phyloP scores from a whole-genome alignment of 768 basidiomycete species.

The Macrocybe gigantea region DNA sequence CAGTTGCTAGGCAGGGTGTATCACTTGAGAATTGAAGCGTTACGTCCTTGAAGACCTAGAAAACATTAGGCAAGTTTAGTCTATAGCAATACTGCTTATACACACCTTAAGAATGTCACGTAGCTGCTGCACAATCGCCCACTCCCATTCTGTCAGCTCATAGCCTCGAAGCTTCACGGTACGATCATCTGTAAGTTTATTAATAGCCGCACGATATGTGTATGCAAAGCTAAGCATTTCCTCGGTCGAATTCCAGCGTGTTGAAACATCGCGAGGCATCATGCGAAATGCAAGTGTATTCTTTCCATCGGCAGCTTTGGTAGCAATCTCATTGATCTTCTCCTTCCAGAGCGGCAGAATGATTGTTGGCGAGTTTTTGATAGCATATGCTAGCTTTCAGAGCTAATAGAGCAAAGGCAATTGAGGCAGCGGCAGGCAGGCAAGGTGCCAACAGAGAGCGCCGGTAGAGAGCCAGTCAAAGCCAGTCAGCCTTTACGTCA shows the following conservation, averaged over 20 bases:
- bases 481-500: too few relatives aligned
- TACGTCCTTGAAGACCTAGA: constrained; percentile 25
- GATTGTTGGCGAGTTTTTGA: constrained; percentile 2
- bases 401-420: too few relatives aligned
- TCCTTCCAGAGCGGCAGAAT: background rate
- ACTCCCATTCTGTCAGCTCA: constrained; percentile 17
- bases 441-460: too few relatives aligned
- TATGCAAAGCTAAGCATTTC: constrained; percentile 22
- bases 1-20: constrained; percentile 18
- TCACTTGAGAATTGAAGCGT: constrained; percentile 21
- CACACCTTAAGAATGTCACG: constrained; percentile 17
- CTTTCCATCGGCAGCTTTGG: constrained; percentile 6
- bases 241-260: constrained; percentile 28
- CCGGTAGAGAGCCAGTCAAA: too few relatives aligned
- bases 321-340: background rate
- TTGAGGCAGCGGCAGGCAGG: too few relatives aligned
- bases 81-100: background rate
- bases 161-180: constrained; percentile 9
- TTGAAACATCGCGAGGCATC: constrained; percentile 24
- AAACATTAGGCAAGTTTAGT: background rate
- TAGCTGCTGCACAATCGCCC: constrained; percentile 20
- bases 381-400: background rate
- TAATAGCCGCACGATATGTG: constrained; percentile 15
- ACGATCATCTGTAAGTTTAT: constrained; percentile 12
- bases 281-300: constrained; percentile 14